These are phyloP conservation scores for Penicillium robsamsonii DNA, from an alignment of 495 filamentous ascomycete species.

Conservation along the genomic window DNA sequence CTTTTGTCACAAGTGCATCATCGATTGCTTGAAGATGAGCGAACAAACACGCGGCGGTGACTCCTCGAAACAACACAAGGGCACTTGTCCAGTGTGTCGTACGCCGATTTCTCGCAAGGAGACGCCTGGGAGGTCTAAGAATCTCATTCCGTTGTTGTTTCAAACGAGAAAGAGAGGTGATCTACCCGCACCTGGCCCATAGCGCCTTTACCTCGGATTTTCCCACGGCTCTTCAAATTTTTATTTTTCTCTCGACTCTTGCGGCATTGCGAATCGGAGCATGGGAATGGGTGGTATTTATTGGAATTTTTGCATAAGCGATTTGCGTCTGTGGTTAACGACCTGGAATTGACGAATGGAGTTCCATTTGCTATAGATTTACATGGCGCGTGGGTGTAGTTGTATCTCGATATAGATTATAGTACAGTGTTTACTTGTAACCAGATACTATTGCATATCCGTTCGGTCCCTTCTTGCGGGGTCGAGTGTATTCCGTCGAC, in stretches of 20 bases:
- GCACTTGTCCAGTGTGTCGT: constrained; percentile 49
- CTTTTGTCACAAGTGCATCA: constrained; percentile 80
- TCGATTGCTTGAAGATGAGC: constrained; percentile 65
- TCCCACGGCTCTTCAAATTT: not conserved
- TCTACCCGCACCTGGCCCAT: not conserved
- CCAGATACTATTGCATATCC: constrained; percentile 2
- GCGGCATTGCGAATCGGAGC: constrained; percentile 8
- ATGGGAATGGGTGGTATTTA: not conserved
- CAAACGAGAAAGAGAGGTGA: constrained; percentile 37
- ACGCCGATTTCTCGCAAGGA: constrained; percentile 37
- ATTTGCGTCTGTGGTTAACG: not conserved
- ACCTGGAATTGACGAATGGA: not conserved
- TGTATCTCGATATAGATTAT: not conserved
- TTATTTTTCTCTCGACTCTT: not conserved
- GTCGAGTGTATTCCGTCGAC: constrained; percentile 68
- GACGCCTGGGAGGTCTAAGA: constrained; percentile 28
- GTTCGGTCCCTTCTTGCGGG: constrained; percentile 18
- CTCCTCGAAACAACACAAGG: constrained; percentile 26
- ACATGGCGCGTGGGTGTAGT: not conserved
- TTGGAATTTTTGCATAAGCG: not conserved
- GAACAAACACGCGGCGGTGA: constrained; percentile 41
- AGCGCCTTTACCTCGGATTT: not conserved
- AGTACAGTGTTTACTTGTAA: not conserved
- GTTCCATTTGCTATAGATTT: not conserved
- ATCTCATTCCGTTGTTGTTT: constrained; percentile 57